These are phyloP conservation scores for Alternaria brassicicola DNA, from an alignment of 2,329 filamentous ascomycete genomes.

Conservation along the genomic window DNA sequence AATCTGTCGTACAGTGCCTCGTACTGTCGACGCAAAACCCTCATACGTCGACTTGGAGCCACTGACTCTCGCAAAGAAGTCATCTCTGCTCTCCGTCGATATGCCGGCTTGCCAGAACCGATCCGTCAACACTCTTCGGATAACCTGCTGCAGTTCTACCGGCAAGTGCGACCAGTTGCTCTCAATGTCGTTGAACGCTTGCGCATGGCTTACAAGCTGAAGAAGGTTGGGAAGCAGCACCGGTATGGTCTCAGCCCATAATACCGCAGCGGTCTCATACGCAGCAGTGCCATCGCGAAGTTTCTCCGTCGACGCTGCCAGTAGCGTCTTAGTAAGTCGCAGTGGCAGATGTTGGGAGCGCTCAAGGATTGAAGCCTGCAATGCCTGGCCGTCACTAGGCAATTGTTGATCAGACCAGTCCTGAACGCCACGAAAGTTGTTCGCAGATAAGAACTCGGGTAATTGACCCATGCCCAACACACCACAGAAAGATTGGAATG, in stretches of 20 bases:
- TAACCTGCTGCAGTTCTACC: constrained; percentile 74
- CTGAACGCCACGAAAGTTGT: constrained; percentile 73
- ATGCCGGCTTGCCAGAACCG: constrained; percentile 99
- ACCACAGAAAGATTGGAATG: constrained; percentile 79
- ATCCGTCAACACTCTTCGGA: constrained; percentile 85
- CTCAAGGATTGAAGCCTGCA: constrained; percentile 80
- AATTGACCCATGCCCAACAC: constrained; percentile 81
- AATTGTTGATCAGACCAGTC: constrained; percentile 84
- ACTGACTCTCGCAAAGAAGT: constrained; percentile 91
- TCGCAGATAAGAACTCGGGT: constrained; percentile 75
- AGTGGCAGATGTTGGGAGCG: constrained; percentile 79
- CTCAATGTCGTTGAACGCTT: constrained; percentile 84
- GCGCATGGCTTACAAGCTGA: constrained; percentile 84
- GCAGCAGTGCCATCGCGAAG: constrained; percentile 74
- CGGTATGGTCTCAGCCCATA: constrained; percentile 88
- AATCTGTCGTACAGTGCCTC: constrained; percentile 85
- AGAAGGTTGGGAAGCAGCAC: constrained; percentile 84
- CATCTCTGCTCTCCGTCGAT: constrained; percentile 91
- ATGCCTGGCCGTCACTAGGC: constrained; percentile 76
- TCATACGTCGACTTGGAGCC: constrained; percentile 89
- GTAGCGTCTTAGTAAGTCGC: constrained; percentile 84
- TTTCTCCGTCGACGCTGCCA: constrained; percentile 92
- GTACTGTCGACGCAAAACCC: constrained; percentile 90
- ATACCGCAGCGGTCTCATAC: constrained; percentile 74
- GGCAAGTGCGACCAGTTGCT: constrained; percentile 79